Evolutionary conservation across 2,329 filamentous ascomycete genomes (phyloP).

Genomic region (Xylariaceae sp.): DNA sequence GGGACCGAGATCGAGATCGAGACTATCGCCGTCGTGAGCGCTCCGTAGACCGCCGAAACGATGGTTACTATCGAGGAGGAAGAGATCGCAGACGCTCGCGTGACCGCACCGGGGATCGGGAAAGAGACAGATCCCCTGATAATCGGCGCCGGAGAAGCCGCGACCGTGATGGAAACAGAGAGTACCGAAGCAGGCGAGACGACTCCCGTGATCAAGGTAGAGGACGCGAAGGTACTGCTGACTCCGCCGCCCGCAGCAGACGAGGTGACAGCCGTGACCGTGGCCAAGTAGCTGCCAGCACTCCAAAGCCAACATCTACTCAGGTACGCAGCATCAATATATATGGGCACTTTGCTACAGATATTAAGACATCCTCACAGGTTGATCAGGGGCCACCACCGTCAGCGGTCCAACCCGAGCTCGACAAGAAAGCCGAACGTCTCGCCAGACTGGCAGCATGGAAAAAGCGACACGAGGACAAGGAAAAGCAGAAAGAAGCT

Average conservation of each 20-base stretch:
- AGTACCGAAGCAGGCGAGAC: constrained; percentile 73
- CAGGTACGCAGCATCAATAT: constrained; percentile 58
- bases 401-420: constrained; percentile 64
- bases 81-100: constrained; percentile 71
- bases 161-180: constrained; percentile 61
- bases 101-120: constrained; percentile 60
- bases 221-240: constrained; percentile 73
- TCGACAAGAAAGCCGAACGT: constrained; percentile 80
- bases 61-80: constrained; percentile 61
- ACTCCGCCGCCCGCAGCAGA: constrained; percentile 70
- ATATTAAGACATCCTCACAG: constrained; percentile 46
- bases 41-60: constrained; percentile 71
- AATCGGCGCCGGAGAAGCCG: constrained; percentile 67
- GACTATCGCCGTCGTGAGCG: constrained; percentile 73
- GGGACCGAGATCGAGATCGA: constrained; percentile 56
- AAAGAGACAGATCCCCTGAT: constrained; percentile 63
- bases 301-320: constrained; percentile 55
- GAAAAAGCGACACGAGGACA: constrained; percentile 88
- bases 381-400: constrained; percentile 57
- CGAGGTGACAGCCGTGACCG: constrained; percentile 66
- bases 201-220: constrained; percentile 72
- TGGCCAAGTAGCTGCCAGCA: constrained; percentile 58
- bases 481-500: constrained; percentile 74
- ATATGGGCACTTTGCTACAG: constrained; percentile 20
- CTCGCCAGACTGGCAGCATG: constrained; percentile 85